Conservation (phyloP, 345 rosid genomes). For the Ricinus communis region DNA sequence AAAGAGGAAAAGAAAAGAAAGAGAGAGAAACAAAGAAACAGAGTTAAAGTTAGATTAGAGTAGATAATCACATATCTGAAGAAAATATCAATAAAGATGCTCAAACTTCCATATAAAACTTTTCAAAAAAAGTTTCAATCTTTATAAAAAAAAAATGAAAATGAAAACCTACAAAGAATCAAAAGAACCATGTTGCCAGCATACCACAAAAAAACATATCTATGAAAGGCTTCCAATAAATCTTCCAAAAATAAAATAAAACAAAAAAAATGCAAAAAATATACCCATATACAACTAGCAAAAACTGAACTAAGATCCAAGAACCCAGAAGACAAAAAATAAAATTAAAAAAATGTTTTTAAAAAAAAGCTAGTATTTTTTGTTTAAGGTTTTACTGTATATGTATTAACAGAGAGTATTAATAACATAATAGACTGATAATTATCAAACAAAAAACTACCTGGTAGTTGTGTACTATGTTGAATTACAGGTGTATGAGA, state of each 20-base stretch:
- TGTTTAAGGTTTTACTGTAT: too few relatives aligned
- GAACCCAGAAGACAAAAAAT: not conserved
- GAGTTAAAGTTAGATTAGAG: not conserved
- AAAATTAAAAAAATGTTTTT: too few relatives aligned
- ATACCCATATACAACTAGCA: not conserved
- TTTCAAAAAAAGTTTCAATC: too few relatives aligned
- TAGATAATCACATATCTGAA: not conserved
- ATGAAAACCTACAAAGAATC: not conserved
- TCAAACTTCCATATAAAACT: not conserved
- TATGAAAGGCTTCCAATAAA: not conserved
- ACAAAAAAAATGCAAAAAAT: not conserved
- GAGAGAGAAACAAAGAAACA: too few relatives aligned
- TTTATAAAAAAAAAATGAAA: not conserved
- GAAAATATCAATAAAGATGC: not conserved
- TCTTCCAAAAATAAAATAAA: not conserved
- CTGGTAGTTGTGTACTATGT: not conserved
- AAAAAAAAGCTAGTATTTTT: too few relatives aligned
- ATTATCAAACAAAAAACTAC: not conserved
- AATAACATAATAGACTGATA: too few relatives aligned
- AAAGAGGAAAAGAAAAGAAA: too few relatives aligned
- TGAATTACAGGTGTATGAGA: not conserved
- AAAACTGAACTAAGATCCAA: not conserved
- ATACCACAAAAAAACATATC: not conserved
- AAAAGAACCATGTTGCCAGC: not conserved
- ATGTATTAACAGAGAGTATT: too few relatives aligned